phyloP scores from a whole-genome alignment of 345 rosid species.

The Aethionema arabicum region DNA sequence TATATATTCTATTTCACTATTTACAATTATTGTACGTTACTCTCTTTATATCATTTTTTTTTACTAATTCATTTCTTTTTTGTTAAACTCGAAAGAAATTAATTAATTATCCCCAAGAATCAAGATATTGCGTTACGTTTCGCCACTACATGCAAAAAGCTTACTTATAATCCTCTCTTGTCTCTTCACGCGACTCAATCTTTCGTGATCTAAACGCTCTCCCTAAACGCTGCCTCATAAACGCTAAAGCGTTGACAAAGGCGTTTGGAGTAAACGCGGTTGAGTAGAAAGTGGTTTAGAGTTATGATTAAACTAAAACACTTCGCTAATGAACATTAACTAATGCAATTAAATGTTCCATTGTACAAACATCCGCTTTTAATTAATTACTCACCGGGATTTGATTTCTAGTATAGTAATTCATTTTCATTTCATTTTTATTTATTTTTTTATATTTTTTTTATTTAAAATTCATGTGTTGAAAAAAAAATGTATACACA shows the following conservation, averaged over 20 bases:
- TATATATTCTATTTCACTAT: conserved; percentile 17
- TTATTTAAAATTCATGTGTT: too few species aligned
- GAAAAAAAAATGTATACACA: too few species aligned
- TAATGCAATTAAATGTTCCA: conserved; percentile 38
- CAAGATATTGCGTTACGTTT: conserved; percentile 38
- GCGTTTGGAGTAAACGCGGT: conserved; percentile 11
- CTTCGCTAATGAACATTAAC: conserved; percentile 38
- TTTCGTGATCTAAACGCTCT: conserved; percentile 30
- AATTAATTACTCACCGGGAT: conserved; percentile 41
- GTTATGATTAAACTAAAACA: conserved; percentile 9
- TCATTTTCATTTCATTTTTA: too few species aligned
- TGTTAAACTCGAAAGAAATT: conserved; percentile 35
- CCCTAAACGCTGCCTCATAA: background rate
- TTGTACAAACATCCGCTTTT: conserved; percentile 34
- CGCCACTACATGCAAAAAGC: conserved; percentile 39
- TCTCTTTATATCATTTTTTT: background rate
- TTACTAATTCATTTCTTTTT: background rate
- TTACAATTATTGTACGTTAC: conserved; percentile 27
- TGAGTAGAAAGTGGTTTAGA: background rate
- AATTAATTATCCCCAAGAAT: conserved; percentile 48
- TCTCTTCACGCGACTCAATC: conserved; percentile 35
- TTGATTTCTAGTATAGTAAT: too few species aligned
- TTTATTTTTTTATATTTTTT: too few species aligned
- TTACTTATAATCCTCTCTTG: background rate
- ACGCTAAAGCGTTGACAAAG: background rate